Evolutionary conservation across 1,284 basidiomycete species (phyloP).

Genomic region (Cryptococcus deneoformans): DNA sequence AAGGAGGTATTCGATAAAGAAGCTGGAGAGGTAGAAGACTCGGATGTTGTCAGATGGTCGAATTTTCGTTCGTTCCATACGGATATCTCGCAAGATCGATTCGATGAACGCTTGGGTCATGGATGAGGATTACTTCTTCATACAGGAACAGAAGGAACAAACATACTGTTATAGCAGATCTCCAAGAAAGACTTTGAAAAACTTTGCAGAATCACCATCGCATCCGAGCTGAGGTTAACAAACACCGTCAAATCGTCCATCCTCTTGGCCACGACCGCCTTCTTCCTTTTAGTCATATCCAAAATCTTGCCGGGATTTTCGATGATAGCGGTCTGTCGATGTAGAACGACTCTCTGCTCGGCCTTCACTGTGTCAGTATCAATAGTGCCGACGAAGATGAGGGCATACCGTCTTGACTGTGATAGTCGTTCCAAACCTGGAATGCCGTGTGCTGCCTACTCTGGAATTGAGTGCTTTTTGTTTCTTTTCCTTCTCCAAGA

Average conservation of each 20-base stretch:
- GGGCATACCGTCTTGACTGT: conserved; percentile 61
- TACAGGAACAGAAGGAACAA: not conserved
- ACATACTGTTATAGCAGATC: conserved; percentile 80
- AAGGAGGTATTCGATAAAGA: conserved; percentile 87
- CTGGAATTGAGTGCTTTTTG: conserved; percentile 56
- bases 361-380: conserved; percentile 22
- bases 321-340: conserved; percentile 76
- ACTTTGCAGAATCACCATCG: conserved; percentile 63
- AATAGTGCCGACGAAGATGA: not conserved
- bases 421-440: conserved; percentile 90
- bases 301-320: conserved; percentile 71
- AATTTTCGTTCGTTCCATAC: conserved; percentile 82
- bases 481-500: conserved; percentile 69
- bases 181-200: conserved; percentile 71
- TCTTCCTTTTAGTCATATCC: conserved; percentile 71
- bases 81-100: conserved; percentile 84
- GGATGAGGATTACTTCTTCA: conserved; percentile 4
- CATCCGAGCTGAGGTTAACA: conserved; percentile 59
- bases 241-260: conserved; percentile 52
- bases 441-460: conserved; percentile 68
- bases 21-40: conserved; percentile 75
- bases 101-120: conserved; percentile 68
- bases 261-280: conserved; percentile 59
- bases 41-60: conserved; percentile 86
- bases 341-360: conserved; percentile 60